Conservation (phyloP, 129 eudicot species). For the Scalesia atractyloides region DNA sequence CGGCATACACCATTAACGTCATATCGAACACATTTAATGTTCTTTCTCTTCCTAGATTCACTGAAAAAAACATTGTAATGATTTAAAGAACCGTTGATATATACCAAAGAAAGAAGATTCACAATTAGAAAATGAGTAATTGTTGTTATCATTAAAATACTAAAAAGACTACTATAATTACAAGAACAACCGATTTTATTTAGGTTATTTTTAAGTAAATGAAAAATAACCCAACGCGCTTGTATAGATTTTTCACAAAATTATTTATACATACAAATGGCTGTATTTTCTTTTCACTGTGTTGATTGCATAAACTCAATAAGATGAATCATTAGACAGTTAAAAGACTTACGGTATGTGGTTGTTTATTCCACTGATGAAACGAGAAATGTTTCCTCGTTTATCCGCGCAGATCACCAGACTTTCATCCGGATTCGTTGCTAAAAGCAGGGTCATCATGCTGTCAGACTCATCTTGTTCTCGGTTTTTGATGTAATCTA, state of each 20-base stretch:
- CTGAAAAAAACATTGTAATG: constrained; percentile 48
- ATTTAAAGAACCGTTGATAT: not conserved
- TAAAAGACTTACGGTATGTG: constrained; percentile 50
- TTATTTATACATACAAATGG: not conserved
- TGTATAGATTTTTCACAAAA: not conserved
- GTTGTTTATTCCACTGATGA: constrained; percentile 74
- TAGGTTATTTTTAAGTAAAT: not conserved
- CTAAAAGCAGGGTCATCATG: constrained; percentile 80
- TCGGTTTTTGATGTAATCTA: constrained; percentile 65
- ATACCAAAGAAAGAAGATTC: not conserved
- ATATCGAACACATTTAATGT: constrained; percentile 72
- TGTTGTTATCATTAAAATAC: not conserved
- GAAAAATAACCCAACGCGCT: not conserved
- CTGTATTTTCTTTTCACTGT: not conserved
- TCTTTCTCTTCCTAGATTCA: constrained; percentile 59
- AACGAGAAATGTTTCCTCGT: constrained; percentile 79
- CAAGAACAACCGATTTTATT: not conserved
- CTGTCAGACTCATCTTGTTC: constrained; percentile 68
- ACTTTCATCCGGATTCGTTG: constrained; percentile 54
- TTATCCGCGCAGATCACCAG: constrained; percentile 76
- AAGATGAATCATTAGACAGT: not conserved
- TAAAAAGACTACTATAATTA: not conserved
- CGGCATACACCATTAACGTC: constrained; percentile 59
- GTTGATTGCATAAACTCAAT: not conserved
- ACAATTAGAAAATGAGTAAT: not conserved